These are phyloP conservation scores for Apiotrichum veenhuisii DNA, from an alignment of 1,284 basidiomycete genomes.

Conservation along the genomic window DNA sequence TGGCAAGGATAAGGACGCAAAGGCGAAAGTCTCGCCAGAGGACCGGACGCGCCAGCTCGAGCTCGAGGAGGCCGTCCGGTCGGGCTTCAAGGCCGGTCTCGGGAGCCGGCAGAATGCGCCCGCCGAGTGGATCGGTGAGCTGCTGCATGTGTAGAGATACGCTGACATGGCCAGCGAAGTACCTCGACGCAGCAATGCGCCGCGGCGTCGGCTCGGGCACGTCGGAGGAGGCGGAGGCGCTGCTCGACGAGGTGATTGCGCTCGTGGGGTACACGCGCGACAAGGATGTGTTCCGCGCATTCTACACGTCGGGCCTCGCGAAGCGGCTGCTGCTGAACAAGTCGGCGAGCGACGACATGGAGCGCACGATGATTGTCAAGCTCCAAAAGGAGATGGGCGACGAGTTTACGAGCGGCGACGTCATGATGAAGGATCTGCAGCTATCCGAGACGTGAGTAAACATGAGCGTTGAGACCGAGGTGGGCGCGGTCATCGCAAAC, in stretches of 20 bases:
- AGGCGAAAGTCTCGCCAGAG: neutral
- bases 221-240: conserved; percentile 65
- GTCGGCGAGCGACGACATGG: conserved; percentile 87
- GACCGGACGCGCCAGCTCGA: conserved; percentile 25
- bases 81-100: conserved; percentile 78
- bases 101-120: conserved; percentile 78
- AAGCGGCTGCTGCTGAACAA: conserved; percentile 81
- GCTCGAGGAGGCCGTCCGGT: conserved; percentile 52
- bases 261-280: conserved; percentile 81
- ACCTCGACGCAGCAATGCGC: conserved; percentile 80
- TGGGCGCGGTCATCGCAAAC: too few relatives aligned
- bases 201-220: conserved; percentile 71
- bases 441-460: conserved; percentile 46
- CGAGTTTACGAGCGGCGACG: conserved; percentile 50
- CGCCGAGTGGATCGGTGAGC: conserved; percentile 73
- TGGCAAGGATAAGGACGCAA: too few relatives aligned
- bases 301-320: conserved; percentile 85
- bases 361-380: conserved; percentile 81
- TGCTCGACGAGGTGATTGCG: conserved; percentile 71
- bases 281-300: conserved; percentile 90
- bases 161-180: conserved; percentile 60
- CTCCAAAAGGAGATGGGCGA: conserved; percentile 63
- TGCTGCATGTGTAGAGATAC: neutral
- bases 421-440: conserved; percentile 52
- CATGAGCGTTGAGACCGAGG: too few relatives aligned